These are phyloP conservation scores for Aspergillus vadensis DNA, from an alignment of 2,329 filamentous ascomycete species.

Conservation along the genomic window DNA sequence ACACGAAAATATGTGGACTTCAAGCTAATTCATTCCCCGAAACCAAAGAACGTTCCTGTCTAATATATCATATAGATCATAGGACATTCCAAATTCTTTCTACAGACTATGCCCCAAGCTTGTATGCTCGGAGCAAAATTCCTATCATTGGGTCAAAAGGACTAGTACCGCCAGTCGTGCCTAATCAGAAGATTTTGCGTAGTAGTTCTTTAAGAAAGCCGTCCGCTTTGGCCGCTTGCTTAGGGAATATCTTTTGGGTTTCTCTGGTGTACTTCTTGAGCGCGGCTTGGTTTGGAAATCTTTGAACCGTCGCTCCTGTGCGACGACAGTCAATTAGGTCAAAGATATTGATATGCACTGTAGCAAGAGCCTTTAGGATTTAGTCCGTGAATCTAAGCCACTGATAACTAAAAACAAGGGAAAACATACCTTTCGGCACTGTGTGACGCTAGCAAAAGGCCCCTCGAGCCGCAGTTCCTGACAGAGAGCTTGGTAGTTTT, in stretches of 20 bases:
- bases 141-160: neutral
- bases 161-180: neutral
- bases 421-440: too few relatives aligned
- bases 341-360: constrained; percentile 18
- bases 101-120: neutral
- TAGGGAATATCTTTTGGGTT: constrained; percentile 20
- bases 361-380: too few relatives aligned
- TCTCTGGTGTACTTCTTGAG: constrained; percentile 15
- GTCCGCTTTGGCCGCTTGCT: constrained; percentile 18
- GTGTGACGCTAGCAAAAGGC: too few relatives aligned
- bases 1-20: neutral
- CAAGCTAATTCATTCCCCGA: neutral
- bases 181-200: constrained; percentile 12
- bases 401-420: too few relatives aligned
- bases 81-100: neutral
- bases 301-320: constrained; percentile 15
- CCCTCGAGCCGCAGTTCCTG: too few relatives aligned
- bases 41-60: neutral
- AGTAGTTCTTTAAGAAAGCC: constrained; percentile 20
- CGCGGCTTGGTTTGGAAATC: constrained; percentile 11
- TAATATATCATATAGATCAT: neutral
- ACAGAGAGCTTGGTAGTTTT: too few relatives aligned
- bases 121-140: neutral
- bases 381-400: too few relatives aligned
- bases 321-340: constrained; percentile 19